Conservation (phyloP, 805 yeast genomes). For the Wickerhamiella dianesei region DNA sequence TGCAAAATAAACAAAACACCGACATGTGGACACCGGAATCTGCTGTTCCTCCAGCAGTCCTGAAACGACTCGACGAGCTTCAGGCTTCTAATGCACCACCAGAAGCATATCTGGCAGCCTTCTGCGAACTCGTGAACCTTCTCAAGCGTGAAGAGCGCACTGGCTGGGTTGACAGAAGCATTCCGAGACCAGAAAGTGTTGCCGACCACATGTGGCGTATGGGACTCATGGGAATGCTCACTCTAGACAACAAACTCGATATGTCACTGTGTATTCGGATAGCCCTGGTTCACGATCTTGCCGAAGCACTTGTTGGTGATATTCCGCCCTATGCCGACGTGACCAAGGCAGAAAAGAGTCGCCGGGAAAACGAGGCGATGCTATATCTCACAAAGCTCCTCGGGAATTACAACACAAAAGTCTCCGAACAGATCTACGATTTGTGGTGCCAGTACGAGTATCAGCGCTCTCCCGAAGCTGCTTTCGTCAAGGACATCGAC, state of each 20-base stretch:
- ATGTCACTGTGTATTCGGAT: conserved; percentile 64
- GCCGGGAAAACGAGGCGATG: conserved; percentile 65
- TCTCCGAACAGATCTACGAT: conserved; percentile 50
- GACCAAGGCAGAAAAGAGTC: conserved; percentile 66
- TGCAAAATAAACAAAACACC: neutral
- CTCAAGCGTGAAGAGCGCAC: conserved; percentile 76
- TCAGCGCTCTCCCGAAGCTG: conserved; percentile 66
- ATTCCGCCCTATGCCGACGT: conserved; percentile 72
- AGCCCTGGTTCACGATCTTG: conserved; percentile 85
- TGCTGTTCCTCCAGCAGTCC: conserved; percentile 37
- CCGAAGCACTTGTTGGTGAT: conserved; percentile 89
- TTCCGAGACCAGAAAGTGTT: conserved; percentile 50
- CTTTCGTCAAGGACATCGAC: conserved; percentile 86
- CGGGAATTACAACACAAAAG: conserved; percentile 46
- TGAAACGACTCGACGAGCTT: conserved; percentile 24
- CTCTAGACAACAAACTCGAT: conserved; percentile 40
- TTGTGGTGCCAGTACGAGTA: conserved; percentile 86
- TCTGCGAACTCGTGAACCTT: conserved; percentile 53
- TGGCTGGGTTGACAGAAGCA: conserved; percentile 76
- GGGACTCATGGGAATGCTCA: conserved; percentile 66
- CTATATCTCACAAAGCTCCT: conserved; percentile 48
- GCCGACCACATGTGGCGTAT: conserved; percentile 96
- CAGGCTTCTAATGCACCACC: conserved; percentile 14
- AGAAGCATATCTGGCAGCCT: conserved; percentile 27
- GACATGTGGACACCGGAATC: conserved; percentile 40